phyloP scores from a whole-genome alignment of 2,329 filamentous ascomycete species.

The Aspergillus sp. region DNA sequence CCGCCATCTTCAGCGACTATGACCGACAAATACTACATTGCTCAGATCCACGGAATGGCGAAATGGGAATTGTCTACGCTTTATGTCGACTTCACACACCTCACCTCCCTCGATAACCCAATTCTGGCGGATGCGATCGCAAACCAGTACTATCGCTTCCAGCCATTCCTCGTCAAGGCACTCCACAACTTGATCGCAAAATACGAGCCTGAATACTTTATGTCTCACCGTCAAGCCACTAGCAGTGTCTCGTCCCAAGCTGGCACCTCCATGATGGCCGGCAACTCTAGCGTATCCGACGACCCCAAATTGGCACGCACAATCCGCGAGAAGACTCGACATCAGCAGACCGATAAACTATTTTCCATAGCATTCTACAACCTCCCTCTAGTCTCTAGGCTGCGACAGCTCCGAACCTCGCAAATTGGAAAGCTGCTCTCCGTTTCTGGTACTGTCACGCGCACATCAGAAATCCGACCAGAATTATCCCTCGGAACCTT shows the following conservation, averaged over 20 bases:
- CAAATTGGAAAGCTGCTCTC: constrained; percentile 93
- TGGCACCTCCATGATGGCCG: constrained; percentile 61
- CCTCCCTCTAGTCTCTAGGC: constrained; percentile 78
- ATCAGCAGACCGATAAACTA: constrained; percentile 95
- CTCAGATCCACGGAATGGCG: constrained; percentile 63
- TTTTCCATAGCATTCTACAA: constrained; percentile 95
- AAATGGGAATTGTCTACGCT: constrained; percentile 64
- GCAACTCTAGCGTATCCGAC: constrained; percentile 63
- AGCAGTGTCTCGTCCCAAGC: constrained; percentile 63
- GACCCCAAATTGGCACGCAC: constrained; percentile 52
- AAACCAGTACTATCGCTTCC: constrained; percentile 89
- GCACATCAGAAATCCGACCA: constrained; percentile 94
- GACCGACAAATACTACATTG: constrained; percentile 65
- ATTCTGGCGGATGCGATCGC: constrained; percentile 83
- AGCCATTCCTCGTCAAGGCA: constrained; percentile 84
- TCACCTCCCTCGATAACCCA: constrained; percentile 73
- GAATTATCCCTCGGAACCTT: constrained; percentile 93
- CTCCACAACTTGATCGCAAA: constrained; percentile 93
- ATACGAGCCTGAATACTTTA: constrained; percentile 91
- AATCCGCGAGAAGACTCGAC: constrained; percentile 69
- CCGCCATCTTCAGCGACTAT: constrained; percentile 56
- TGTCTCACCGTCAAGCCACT: constrained; percentile 78
- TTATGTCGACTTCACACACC: constrained; percentile 72
- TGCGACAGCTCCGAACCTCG: constrained; percentile 80
- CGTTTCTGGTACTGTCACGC: constrained; percentile 93